These are phyloP conservation scores for Thermomucor indicae-seudaticae DNA, from an alignment of 371 early-diverging fungal species.

Conservation along the genomic window DNA sequence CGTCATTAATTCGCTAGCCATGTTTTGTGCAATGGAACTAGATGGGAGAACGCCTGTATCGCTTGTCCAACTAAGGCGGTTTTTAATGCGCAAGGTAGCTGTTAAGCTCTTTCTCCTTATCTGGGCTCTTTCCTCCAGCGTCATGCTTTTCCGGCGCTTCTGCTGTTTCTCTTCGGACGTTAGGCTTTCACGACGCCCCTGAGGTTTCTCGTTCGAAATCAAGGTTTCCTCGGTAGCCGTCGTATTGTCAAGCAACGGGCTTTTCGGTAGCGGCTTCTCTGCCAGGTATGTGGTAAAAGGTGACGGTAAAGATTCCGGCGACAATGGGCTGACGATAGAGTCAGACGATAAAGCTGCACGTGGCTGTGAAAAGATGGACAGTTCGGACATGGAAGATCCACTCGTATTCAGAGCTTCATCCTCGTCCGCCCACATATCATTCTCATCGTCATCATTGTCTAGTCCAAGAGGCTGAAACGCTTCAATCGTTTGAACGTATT, in stretches of 20 bases:
- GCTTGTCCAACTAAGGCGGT: slow-evolving; percentile 23
- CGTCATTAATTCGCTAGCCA: slow-evolving; percentile 45
- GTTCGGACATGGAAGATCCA: slow-evolving; percentile 9
- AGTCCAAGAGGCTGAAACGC: slow-evolving; percentile 32
- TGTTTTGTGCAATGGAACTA: slow-evolving; percentile 6
- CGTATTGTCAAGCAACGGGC: slow-evolving; percentile 2
- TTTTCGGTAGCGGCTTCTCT: slow-evolving; percentile 15
- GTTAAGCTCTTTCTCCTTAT: slow-evolving; percentile 18
- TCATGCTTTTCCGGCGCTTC: no score
- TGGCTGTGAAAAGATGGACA: slow-evolving; percentile 13
- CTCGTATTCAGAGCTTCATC: slow-evolving; percentile 1
- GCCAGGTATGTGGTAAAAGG: slow-evolving; percentile 9
- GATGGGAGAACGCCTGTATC: slow-evolving; percentile 15
- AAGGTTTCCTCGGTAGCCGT: not conserved
- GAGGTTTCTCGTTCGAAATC: no score
- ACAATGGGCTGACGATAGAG: not conserved
- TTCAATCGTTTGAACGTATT: slow-evolving; percentile 44
- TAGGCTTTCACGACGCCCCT: slow-evolving; percentile 12
- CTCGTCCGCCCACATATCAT: slow-evolving; percentile 19
- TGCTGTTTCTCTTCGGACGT: no score
- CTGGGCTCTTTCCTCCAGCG: no score
- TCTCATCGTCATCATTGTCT: slow-evolving; percentile 22
- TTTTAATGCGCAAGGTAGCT: slow-evolving; percentile 4
- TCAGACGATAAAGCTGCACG: slow-evolving; percentile 10
- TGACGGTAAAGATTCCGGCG: slow-evolving; percentile 8